Evolutionary conservation across 2,329 filamentous ascomycete species (phyloP).

Genomic region (Verticillium longisporum): DNA sequence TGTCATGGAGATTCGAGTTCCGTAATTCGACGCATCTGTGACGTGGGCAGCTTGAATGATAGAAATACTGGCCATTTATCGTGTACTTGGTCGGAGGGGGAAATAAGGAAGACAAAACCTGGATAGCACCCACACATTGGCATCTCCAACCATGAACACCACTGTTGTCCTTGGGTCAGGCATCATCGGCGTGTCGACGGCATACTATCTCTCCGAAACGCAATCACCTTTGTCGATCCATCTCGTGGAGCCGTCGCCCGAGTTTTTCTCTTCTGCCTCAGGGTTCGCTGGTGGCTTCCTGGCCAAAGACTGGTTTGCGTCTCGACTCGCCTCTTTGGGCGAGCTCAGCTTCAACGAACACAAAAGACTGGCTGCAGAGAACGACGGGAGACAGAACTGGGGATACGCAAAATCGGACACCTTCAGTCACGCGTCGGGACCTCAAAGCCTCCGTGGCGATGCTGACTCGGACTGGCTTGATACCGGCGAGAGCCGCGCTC

Average conservation of each 20-base stretch:
- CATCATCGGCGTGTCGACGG: slow-evolving; percentile 63
- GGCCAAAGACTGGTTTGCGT: slow-evolving; percentile 64
- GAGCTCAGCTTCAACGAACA: slow-evolving; percentile 65
- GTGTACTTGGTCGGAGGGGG: no score
- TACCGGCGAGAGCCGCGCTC: slow-evolving; percentile 56
- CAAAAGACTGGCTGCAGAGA: slow-evolving; percentile 50
- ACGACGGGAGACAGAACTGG: slow-evolving; percentile 50
- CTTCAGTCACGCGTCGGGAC: slow-evolving; percentile 38
- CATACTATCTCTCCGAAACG: slow-evolving; percentile 60
- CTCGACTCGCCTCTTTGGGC: slow-evolving; percentile 50
- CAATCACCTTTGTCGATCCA: slow-evolving; percentile 35
- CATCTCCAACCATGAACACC: slow-evolving; percentile 27
- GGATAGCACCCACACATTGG: no score
- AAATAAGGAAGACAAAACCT: no score
- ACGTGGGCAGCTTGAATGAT: no score
- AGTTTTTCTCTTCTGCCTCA: slow-evolving; percentile 67
- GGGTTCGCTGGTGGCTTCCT: slow-evolving; percentile 70
- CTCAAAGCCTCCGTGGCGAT: slow-evolving; percentile 25
- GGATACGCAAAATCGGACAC: slow-evolving; percentile 48
- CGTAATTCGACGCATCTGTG: background rate
- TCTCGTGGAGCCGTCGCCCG: slow-evolving; percentile 36
- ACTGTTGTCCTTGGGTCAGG: slow-evolving; percentile 64
- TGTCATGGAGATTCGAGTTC: no score
- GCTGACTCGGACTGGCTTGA: slow-evolving; percentile 59
- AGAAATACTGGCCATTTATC: no score